These are phyloP conservation scores for Lycium barbarum DNA, from an alignment of 257 asterid species.

Conservation along the genomic window DNA sequence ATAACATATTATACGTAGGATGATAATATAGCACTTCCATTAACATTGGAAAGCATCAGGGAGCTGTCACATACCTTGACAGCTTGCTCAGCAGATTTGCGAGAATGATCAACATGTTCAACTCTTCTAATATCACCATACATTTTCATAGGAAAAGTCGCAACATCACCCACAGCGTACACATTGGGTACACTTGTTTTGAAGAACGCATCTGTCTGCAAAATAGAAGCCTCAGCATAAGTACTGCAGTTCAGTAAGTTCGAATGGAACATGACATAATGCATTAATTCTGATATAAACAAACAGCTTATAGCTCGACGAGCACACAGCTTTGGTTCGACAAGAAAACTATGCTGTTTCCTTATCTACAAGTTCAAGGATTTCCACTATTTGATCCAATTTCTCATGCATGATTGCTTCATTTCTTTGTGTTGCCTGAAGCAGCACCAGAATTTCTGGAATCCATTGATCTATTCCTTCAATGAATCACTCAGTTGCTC, in stretches of 20 bases:
- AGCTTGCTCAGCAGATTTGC: slow-evolving; percentile 98
- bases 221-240: slow-evolving; percentile 31
- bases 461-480: neutral
- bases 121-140: slow-evolving; percentile 83
- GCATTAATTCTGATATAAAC: neutral
- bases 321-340: neutral
- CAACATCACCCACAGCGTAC: slow-evolving; percentile 96
- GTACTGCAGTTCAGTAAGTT: slow-evolving; percentile 1
- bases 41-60: neutral
- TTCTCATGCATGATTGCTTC: neutral
- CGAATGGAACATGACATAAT: neutral
- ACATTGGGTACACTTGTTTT: slow-evolving; percentile 77
- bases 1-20: neutral
- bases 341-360: neutral
- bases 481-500: neutral
- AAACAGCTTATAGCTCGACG: neutral
- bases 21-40: neutral
- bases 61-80: slow-evolving; percentile 63
- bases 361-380: neutral
- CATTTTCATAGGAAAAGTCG: slow-evolving; percentile 90
- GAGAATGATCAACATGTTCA: slow-evolving; percentile 95
- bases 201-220: slow-evolving; percentile 92
- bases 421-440: neutral
- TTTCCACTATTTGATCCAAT: neutral
- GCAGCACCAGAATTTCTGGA: neutral